A percentile compares a stretch with the other conserved stretches of the same genome.
phyloP scores from a whole-genome alignment of 257 asterid genomes.

The Lavandula angustifolia region DNA sequence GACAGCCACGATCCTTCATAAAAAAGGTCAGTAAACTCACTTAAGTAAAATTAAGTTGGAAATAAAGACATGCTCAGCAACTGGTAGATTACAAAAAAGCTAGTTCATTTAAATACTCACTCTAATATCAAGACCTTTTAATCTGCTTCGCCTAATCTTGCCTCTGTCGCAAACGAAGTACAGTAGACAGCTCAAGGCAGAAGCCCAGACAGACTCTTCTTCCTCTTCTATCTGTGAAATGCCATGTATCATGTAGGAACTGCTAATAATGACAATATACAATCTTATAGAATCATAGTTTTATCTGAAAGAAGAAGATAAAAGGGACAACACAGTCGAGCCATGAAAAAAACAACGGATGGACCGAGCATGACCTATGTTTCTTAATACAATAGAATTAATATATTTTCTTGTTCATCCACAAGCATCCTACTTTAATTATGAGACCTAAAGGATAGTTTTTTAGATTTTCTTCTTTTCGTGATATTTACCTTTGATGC shows the following conservation, averaged over 20 bases:
- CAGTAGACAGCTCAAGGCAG: slow-evolving; percentile 90
- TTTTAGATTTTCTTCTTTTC: slow-evolving; percentile 10
- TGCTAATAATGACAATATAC: slow-evolving; percentile 10
- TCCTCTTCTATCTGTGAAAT: slow-evolving; percentile 75
- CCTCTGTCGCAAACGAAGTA: slow-evolving; percentile 96
- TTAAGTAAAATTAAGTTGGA: slow-evolving; percentile 20
- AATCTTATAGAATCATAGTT: slow-evolving; percentile 10
- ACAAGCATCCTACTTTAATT: slow-evolving; percentile 6
- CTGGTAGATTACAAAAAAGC: slow-evolving; percentile 25
- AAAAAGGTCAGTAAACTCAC: slow-evolving; percentile 2
- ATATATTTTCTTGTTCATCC: not conserved
- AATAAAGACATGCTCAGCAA: slow-evolving; percentile 8
- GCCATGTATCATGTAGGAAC: slow-evolving; percentile 29
- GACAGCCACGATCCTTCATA: slow-evolving; percentile 1
- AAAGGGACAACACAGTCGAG: slow-evolving; percentile 18
- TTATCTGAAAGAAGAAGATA: slow-evolving; percentile 1
- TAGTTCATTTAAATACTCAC: slow-evolving; percentile 52
- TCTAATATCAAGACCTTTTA: slow-evolving; percentile 90
- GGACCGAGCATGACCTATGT: slow-evolving; percentile 18
- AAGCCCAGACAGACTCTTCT: slow-evolving; percentile 97
- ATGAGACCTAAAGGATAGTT: slow-evolving; percentile 17
- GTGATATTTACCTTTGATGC: not conserved
- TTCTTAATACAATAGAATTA: slow-evolving; percentile 1
- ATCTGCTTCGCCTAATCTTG: slow-evolving; percentile 90
- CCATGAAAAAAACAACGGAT: slow-evolving; percentile 10